Evolutionary conservation across 208 protist genomes (phyloP), one percentile per base, ranked within the genome.

Genomic region (Trypanosoma cruzi): DNA sequence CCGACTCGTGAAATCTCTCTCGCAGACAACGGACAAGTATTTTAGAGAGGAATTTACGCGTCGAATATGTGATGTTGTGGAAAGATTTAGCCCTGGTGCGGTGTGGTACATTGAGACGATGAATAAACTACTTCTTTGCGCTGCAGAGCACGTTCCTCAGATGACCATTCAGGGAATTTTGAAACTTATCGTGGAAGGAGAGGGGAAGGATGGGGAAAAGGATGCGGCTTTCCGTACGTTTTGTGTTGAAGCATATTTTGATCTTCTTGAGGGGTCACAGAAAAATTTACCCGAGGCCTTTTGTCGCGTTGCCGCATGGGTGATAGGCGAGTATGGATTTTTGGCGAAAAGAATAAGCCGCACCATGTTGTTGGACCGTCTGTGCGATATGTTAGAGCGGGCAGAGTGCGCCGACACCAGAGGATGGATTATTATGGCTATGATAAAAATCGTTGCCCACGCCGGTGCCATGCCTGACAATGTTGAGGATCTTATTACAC

Each of bases 291-390:
- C 88, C 5, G 85, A 94, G 44, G 48, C 70, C n/a, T 60, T 96
- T 34, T 67, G 72, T 18, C 82, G 88, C 40, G 78, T 98, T 28
- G 88, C 81, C 14, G 85, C 89, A 11, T 99, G 95, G 96, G 84
- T 98, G 48, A 85, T 99, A 31, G 95, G 96, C 16, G 97, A 99
- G 79, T 98, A 98, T 74, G 92, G 91, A 37, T 96, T 95, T 72
- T 75, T 98, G 18, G 56, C 77, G 36, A 77, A 80, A 37, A 37
- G 73, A 5, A 63, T 84, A 53, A 82, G 64, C 67, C 61, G 71
- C 14, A 71, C 58, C 11, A 83, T 84, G 73, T 57, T 96, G 4
- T 22, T 94, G n/a, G 82, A 92, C 48, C 71, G 81, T 8, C 66
- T 96, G 29, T 88, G 81, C 56, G 89, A 96, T 66, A 62, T 84